Conservation (phyloP, 139 green algal species). For the Raphidocelis subcapitata region DNA sequence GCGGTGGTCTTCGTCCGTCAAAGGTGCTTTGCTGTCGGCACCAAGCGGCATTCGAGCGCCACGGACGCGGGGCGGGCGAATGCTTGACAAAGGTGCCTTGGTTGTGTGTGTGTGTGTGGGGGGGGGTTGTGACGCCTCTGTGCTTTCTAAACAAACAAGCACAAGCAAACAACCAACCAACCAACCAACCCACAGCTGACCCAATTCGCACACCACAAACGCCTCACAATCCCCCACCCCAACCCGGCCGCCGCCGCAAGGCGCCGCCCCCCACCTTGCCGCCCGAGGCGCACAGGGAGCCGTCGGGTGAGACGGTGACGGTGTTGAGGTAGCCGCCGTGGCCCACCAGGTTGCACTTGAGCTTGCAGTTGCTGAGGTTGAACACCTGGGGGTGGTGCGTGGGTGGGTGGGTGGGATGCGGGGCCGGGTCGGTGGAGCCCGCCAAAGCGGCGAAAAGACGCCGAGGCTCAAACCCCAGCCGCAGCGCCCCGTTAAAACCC, state of each 20-base stretch:
- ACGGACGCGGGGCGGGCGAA: conserved; percentile 19
- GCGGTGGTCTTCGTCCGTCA: conserved; percentile 17
- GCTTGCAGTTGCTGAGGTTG: conserved; percentile 90
- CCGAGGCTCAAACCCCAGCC: no score
- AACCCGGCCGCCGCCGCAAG: not conserved
- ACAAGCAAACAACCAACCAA: no score
- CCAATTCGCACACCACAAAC: not conserved
- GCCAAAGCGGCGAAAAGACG: no score
- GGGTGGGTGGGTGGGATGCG: no score
- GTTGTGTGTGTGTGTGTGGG: no score
- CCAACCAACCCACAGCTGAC: not conserved
- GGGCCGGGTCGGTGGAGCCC: no score
- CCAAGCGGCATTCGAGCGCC: conserved; percentile 23
- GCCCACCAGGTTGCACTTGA: conserved; percentile 94
- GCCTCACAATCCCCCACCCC: no score
- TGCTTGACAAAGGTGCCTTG: conserved; percentile 33
- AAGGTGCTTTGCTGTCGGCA: conserved; percentile 16
- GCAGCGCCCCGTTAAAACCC: no score
- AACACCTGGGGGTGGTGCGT: no score
- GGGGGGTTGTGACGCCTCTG: no score
- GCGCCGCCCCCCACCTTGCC: conserved; percentile 70
- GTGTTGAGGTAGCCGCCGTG: conserved; percentile 97
- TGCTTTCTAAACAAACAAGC: no score
- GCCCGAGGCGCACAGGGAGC: conserved; percentile 97
- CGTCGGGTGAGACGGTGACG: conserved; percentile 98